Percentiles rank a stretch among this genome's conserved stretches.
Evolutionary conservation across 306 rosid species (phyloP).

Genomic region (Arachis hypogaea): DNA sequence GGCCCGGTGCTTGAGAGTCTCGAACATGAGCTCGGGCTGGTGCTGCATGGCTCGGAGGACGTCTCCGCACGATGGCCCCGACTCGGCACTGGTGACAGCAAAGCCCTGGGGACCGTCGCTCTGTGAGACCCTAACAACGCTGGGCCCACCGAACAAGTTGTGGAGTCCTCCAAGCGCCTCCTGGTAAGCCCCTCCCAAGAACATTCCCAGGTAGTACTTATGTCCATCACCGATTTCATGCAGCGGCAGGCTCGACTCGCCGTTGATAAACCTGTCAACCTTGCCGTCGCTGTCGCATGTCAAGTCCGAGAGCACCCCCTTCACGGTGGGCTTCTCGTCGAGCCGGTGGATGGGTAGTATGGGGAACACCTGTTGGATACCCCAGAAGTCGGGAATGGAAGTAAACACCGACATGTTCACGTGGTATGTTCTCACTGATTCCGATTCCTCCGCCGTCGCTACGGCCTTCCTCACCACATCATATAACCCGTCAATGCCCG

Average conservation of each 20-base stretch:
- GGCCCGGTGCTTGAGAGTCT: conserved; percentile 85
- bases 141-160: conserved; percentile 92
- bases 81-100: conserved; percentile 78
- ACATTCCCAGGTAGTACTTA: conserved; percentile 90
- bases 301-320: conserved; percentile 77
- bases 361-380: conserved; percentile 78
- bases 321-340: conserved; percentile 65
- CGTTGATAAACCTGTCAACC: conserved; percentile 80
- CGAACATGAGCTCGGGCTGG: conserved; percentile 97
- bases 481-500: conserved; percentile 80
- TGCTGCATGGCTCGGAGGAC: conserved; percentile 98
- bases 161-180: conserved; percentile 98
- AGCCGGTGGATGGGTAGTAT: conserved; percentile 88
- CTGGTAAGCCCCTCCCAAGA: conserved; percentile 99
- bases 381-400: conserved; percentile 88
- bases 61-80: conserved; percentile 82
- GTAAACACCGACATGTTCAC: conserved; percentile 88
- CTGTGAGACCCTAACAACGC: conserved; percentile 85
- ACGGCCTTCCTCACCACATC: conserved; percentile 71
- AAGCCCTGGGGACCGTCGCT: conserved; percentile 93
- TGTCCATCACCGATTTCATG: conserved; percentile 71
- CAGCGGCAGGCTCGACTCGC: conserved; percentile 77
- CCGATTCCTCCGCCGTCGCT: conserved; percentile 46
- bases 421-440: conserved; percentile 63
- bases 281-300: conserved; percentile 99